phyloP scores from a whole-genome alignment of 352 stramenopile genomes.

The Globisporangium alternatum region DNA sequence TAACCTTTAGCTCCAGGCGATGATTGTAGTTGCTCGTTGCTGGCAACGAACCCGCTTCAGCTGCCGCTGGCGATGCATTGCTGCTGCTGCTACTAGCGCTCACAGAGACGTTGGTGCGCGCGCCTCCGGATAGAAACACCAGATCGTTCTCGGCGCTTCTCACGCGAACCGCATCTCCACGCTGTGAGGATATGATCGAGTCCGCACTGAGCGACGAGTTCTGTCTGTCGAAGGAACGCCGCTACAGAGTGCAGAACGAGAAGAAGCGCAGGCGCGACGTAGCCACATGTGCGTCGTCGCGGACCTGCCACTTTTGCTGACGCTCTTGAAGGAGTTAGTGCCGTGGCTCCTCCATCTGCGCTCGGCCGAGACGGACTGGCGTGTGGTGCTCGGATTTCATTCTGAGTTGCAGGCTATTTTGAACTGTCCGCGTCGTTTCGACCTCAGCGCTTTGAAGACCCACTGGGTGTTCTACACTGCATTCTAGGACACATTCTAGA shows the following conservation, averaged over 20 bases:
- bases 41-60: background rate
- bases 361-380: no score
- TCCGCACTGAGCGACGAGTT: background rate
- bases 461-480: no score
- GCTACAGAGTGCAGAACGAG: background rate
- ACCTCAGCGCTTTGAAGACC: no score
- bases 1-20: no score
- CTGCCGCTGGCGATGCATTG: background rate
- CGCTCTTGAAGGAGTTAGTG: background rate
- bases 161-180: background rate
- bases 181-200: background rate
- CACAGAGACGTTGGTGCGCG: background rate
- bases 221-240: background rate
- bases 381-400: no score
- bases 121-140: background rate
- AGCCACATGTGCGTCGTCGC: background rate
- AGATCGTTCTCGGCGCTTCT: background rate
- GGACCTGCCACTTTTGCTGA: background rate
- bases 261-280: background rate
- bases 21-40: background rate
- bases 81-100: background rate
- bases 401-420: no score
- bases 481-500: no score
- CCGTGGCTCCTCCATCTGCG: no score
- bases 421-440: no score